phyloP scores from a whole-genome alignment of 2,329 filamentous ascomycete genomes.

The Cladosporium sp. region DNA sequence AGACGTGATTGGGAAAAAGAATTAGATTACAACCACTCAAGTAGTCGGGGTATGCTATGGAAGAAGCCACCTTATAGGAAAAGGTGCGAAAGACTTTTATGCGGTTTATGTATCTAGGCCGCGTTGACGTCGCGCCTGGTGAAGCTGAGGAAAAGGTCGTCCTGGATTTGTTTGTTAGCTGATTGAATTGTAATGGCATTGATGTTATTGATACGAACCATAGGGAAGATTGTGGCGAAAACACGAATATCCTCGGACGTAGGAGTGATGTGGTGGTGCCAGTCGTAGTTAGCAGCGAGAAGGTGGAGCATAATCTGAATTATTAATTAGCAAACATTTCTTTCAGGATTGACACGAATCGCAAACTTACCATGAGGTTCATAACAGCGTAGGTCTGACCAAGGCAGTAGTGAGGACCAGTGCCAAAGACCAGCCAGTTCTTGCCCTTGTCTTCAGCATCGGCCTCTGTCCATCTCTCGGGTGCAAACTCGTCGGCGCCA shows the following conservation, averaged over 20 bases:
- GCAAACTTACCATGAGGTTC: conserved; percentile 64
- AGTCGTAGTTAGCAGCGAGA: conserved; percentile 55
- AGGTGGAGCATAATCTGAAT: conserved; percentile 60
- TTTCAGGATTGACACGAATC: conserved; percentile 4
- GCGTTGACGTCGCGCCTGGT: conserved; percentile 15
- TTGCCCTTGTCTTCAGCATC: conserved; percentile 88
- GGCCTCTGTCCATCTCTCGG: conserved; percentile 86
- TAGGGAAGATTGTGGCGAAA: conserved; percentile 96
- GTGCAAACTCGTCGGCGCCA: conserved; percentile 84
- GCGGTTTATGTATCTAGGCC: background rate
- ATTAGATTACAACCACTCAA: conserved; percentile 14
- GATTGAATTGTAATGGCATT: background rate
- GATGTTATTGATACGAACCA: conserved; percentile 58
- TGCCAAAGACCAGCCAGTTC: conserved; percentile 96
- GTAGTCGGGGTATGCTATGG: background rate
- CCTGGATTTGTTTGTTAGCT: conserved; percentile 13
- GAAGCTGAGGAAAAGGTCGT: conserved; percentile 22
- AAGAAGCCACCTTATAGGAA: background rate
- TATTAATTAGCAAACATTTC: background rate
- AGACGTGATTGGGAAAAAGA: background rate
- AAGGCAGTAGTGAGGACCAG: conserved; percentile 93
- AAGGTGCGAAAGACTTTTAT: conserved; percentile 2
- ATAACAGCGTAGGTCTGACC: conserved; percentile 89
- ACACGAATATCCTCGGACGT: conserved; percentile 93
- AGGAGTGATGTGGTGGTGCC: conserved; percentile 83